phyloP scores from a whole-genome alignment of 2,329 filamentous ascomycete species.

The Stagonosporopsis tanaceti region DNA sequence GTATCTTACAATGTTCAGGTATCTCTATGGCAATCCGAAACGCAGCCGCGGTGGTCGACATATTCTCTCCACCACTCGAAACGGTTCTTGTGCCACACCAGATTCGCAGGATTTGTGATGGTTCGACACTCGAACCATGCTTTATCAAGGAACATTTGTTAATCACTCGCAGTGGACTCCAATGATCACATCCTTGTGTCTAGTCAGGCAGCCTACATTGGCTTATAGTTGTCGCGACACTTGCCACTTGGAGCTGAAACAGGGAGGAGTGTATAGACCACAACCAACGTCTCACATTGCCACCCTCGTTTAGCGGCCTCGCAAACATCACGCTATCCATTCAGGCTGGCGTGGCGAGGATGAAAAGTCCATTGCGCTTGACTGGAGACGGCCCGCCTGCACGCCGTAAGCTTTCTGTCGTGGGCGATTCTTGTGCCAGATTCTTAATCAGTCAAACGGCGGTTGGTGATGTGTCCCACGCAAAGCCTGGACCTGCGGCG shows the following conservation, averaged over 20 bases:
- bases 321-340: background rate
- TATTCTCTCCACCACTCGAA: conserved; percentile 22
- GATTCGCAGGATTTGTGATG: conserved; percentile 29
- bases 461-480: background rate
- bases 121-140: conserved; percentile 34
- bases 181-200: conserved; percentile 1
- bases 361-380: background rate
- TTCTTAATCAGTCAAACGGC: background rate
- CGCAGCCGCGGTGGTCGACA: background rate
- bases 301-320: background rate
- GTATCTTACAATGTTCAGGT: conserved; percentile 21
- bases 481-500: background rate
- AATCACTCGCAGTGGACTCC: background rate
- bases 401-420: background rate
- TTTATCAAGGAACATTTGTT: conserved; percentile 1
- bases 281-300: conserved; percentile 20
- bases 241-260: conserved; percentile 30
- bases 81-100: conserved; percentile 32
- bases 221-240: conserved; percentile 16
- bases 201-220: background rate
- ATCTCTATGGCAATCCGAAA: background rate
- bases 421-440: background rate
- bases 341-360: background rate
- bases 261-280: conserved; percentile 9
- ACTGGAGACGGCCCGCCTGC: background rate